Conservation (phyloP, 148 eudicot genomes). For the Pharnaceum exiguum region DNA sequence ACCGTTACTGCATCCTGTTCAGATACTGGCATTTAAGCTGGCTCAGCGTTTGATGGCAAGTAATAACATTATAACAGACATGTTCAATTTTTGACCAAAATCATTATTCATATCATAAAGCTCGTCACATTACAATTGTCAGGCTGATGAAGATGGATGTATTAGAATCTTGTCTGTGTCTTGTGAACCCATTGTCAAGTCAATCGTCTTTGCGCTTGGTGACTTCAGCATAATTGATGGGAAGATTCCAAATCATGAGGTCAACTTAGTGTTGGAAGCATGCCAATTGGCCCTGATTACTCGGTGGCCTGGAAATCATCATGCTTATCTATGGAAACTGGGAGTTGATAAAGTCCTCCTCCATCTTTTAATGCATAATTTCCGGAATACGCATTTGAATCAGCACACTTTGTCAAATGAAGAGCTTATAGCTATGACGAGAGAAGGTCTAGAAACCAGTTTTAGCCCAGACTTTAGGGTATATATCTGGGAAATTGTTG, state of each 20-base stretch:
- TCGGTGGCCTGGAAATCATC: slow-evolving; percentile 77
- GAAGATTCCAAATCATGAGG: slow-evolving; percentile 32
- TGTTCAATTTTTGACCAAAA: not conserved
- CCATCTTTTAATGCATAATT: slow-evolving; percentile 41
- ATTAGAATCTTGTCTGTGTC: slow-evolving; percentile 40
- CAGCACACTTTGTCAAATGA: slow-evolving; percentile 29
- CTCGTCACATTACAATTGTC: slow-evolving; percentile 22
- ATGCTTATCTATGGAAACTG: slow-evolving; percentile 58
- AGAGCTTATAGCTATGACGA: slow-evolving; percentile 42
- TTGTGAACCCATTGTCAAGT: slow-evolving; percentile 49
- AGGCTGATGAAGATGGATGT: slow-evolving; percentile 55
- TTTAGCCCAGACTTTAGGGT: slow-evolving; percentile 41
- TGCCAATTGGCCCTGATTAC: slow-evolving; percentile 69
- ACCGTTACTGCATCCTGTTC: slow-evolving; percentile 37
- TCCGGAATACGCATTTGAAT: slow-evolving; percentile 20
- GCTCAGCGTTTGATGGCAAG: slow-evolving; percentile 58
- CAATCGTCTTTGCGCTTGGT: slow-evolving; percentile 46
- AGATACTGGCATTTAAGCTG: slow-evolving; percentile 55
- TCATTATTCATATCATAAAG: slow-evolving; percentile 6
- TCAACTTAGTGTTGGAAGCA: slow-evolving; percentile 45
- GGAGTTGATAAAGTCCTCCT: slow-evolving; percentile 51
- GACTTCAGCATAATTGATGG: slow-evolving; percentile 26
- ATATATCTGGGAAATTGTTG: slow-evolving; percentile 74
- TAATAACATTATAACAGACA: not conserved
- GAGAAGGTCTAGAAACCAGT: slow-evolving; percentile 33